phyloP scores from a whole-genome alignment of 495 filamentous ascomycete genomes.

The Aspergillus biplanus region DNA sequence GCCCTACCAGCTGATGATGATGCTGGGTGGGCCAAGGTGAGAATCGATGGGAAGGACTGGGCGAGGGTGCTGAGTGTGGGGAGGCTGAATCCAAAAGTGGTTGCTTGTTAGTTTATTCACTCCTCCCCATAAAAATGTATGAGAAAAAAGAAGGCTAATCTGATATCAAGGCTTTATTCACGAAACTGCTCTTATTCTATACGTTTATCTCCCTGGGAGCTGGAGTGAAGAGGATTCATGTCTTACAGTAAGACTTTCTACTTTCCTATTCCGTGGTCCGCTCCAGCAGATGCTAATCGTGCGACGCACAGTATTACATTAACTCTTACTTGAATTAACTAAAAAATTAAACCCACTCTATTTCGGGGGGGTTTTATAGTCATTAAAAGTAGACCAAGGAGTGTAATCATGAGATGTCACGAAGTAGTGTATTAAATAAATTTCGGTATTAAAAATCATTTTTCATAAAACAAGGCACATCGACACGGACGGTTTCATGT shows the following conservation, averaged over 20 bases:
- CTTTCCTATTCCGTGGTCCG: background rate
- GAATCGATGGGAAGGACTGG: conserved; percentile 93
- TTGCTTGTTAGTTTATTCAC: conserved; percentile 67
- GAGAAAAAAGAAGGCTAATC: conserved; percentile 9
- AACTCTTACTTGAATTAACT: conserved; percentile 46
- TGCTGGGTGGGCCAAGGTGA: conserved; percentile 79
- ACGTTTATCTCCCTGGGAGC: conserved; percentile 83
- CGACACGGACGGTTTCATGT: background rate
- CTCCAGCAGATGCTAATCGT: conserved; percentile 6
- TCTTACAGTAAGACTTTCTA: conserved; percentile 64
- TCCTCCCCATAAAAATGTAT: background rate
- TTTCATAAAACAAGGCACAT: conserved; percentile 19
- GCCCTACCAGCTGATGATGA: conserved; percentile 53
- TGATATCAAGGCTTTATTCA: conserved; percentile 57
- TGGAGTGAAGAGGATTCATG: conserved; percentile 74
- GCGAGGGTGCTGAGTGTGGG: conserved; percentile 88
- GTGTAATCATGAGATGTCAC: conserved; percentile 10
- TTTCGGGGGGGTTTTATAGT: background rate
- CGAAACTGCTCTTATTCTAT: conserved; percentile 86
- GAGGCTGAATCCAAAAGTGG: conserved; percentile 81
- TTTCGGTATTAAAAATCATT: conserved; percentile 19
- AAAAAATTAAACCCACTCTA: too few species aligned
- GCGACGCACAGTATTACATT: conserved; percentile 61
- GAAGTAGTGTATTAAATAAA: conserved; percentile 25
- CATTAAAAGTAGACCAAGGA: background rate